These are phyloP conservation scores for Asclepias syriaca DNA, from an alignment of 257 asterid genomes.

Conservation along the genomic window DNA sequence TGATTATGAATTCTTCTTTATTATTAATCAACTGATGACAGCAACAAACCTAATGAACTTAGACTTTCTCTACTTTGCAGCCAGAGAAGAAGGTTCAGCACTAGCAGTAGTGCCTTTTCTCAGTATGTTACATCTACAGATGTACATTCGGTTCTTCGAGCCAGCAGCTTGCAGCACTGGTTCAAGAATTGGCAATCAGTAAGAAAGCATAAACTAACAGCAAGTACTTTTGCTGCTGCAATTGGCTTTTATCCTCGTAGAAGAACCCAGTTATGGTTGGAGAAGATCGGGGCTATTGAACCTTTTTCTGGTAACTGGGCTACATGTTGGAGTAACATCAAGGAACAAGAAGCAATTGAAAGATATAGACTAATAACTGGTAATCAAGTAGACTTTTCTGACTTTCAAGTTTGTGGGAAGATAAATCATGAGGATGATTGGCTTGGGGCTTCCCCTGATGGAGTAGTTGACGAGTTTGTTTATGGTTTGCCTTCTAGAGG, in stretches of 20 bases:
- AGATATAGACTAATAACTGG: conserved; percentile 60
- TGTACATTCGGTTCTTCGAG: conserved; percentile 35
- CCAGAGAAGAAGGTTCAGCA: conserved; percentile 28
- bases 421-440: conserved; percentile 39
- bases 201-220: conserved; percentile 73
- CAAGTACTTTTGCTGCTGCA: conserved; percentile 74
- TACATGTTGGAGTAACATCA: conserved; percentile 72
- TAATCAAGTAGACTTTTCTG: conserved; percentile 38
- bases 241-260: conserved; percentile 76
- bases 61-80: conserved; percentile 13
- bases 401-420: conserved; percentile 49
- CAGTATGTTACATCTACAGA: conserved; percentile 11
- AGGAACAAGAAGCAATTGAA: conserved; percentile 73
- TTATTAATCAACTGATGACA: conserved; percentile 14
- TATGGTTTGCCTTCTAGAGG: conserved; percentile 54
- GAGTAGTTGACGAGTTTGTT: conserved; percentile 36
- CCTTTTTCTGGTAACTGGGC: conserved; percentile 69
- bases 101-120: conserved; percentile 14
- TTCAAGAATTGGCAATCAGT: conserved; percentile 85
- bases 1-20: conserved; percentile 20
- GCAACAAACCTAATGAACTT: conserved; percentile 20
- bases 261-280: conserved; percentile 72
- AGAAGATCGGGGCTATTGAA: conserved; percentile 69
- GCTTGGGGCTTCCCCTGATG: conserved; percentile 94
- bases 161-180: conserved; percentile 51